Base-by-base conservation (phyloP, 2,329 filamentous ascomycete genomes). In the Anthostomella pinea region DNA sequence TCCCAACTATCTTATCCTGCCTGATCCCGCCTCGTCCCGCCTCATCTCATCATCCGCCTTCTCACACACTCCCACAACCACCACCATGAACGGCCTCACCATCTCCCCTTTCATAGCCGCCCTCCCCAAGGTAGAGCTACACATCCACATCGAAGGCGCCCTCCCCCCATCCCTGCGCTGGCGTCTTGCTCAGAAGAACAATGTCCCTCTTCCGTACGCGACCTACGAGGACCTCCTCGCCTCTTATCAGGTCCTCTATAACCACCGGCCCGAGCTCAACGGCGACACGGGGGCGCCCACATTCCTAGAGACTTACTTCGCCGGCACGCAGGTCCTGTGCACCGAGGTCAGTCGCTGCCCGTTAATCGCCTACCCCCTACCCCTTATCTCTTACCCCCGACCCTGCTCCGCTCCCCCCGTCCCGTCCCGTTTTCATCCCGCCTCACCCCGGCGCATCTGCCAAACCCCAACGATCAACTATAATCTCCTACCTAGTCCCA, bases 91-190 rank as follows among this genome's bases (percentile, higher is more conserved):
- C 39, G 47, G 51, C 33, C 51, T 60, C 8, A 39, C 40, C 14
- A 48, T 62, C 19, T 59, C 55, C 22, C 53, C 65, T 10, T 65
- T 65, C 39, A 60, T 67, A 23, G 39, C 49, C 1, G 32, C 45
- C 2, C 49, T 69, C 1, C 67, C 68, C 5, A 70, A 70, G 35
- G 61, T 69, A 16, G 68, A 71, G 44, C 64, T 70, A 6, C 68
- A 71, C 44, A 39, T 71, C 15, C 67, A 71, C 49, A 67, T 71
- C 32, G 68, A 71, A 55, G 68, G 68, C 6, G 68, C 64, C 2
- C 49, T 70, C n/a, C 61, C 56, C 2, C 63, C 67, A 0, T 48
- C 57, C 13, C 52, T 70, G 2, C 57, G 61, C 33, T 70, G 65
- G 66, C 59, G 59, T 18, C 54, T 70, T 8, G 56, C 67, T 3